Base-by-base conservation (phyloP, 495 filamentous ascomycete species). In the Penicillium riverlandense region DNA sequence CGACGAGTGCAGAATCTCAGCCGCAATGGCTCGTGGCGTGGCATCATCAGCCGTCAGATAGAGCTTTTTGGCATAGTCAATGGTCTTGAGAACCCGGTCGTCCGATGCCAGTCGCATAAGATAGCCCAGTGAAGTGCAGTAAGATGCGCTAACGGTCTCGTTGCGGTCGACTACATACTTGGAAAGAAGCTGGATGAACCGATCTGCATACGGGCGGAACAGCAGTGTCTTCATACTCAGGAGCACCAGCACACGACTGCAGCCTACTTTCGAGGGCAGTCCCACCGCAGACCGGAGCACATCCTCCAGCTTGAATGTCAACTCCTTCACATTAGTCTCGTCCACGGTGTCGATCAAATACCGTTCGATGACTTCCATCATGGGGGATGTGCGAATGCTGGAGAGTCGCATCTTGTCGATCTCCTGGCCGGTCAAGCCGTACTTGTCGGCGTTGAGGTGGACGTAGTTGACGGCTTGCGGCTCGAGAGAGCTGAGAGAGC, bases 301-400 rank as follows among this genome's bases (percentile, higher is more conserved):
- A 32, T 77, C 78, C 53, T 89, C 80, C 1, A 98, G 72, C 13
- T 65, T 73, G 10, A 78, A 78, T 8, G 84, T 75, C n/a, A 96
- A 68, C 15, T 82, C 72, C 49, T 74, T 71, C 76, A 96, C 89
- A 27, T 83, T 82, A 11, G 64, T 60, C 4, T 80, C 81, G 57
- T 98, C 89, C 7, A 94, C 69, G n/a, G 82, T 78, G 50, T 96
- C 88, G 33, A 72, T 63, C 28, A 98, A 70, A 60, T 87, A 89
- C 54, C 88, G 77, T 45, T 96, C 89, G 53, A 96, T 88, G 14
- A 89, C 89, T 63, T 96, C 92, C 69, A 88, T 90, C 60, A 97
- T 82, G 1, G 92, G 90, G n/a, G 86, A 92, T 9, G 76, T 77
- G 27, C 87, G 84, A 13, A 95, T 85, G 54, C 76, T 82, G n/a